Base-by-base conservation (phyloP, 208 protist genomes). In the Herpetomonas samuelpessoai region DNA sequence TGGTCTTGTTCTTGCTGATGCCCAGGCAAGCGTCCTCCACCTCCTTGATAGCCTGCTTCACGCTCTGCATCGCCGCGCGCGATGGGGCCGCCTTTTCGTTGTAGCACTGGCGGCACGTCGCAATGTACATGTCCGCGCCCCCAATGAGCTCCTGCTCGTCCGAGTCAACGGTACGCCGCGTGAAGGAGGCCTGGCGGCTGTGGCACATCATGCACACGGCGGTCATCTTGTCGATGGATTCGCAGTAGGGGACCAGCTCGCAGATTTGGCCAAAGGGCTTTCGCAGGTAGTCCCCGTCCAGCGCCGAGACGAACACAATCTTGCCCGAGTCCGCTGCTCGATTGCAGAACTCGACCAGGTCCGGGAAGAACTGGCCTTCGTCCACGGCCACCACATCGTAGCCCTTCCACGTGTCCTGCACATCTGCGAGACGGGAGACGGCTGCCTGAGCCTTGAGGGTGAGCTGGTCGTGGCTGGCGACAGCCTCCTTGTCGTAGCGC, bases 321-420 rank as follows among this genome's bases (percentile, higher is more conserved):
- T 97, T 98, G 18, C 97, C 97, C 1, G 59, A 52, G 39, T 97
- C 91, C 1, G 94, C 93, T 1, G 86, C 68, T 0, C 22, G 55
- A 45, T 88, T 90, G 68, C 77, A 86, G 71, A 98, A 98, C 2
- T 64, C 29, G 0, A 96, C 70, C 1, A 99, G 39, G 68, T 98
- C 97, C 9, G 88, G 70, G 64, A 98, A 99, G 68, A 97, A 96
- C 71, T 96, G 91, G 0, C 91, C 91, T 53, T 96, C 95, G 57
- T 98, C 95, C 21, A 98, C 85, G 1, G 91, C 95, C 25, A 98
- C 85, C 3, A 97, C 87, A 47, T 98, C 93, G 55, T 85, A 95
- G 19, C 62, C n/a, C 28, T 71, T 26, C 60, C 84, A 92, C 35
- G 55, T 45, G 25, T 89, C 75, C 22, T 41, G 63, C 12, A 95